Conservation (phyloP, 164 flowering plant genomes). For the Platanus orientalis region DNA sequence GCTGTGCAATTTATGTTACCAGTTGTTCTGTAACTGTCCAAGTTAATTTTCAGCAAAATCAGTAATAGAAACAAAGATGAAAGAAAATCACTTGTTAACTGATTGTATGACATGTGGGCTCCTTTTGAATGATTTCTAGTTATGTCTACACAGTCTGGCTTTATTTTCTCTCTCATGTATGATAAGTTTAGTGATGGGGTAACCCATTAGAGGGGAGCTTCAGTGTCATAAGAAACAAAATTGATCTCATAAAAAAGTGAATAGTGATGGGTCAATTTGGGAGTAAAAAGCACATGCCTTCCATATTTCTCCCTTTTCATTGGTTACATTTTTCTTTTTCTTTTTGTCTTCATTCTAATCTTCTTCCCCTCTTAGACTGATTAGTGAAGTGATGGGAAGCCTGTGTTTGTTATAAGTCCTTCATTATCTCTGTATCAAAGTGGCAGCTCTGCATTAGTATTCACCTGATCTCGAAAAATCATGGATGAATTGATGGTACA, state of each 20-base stretch:
- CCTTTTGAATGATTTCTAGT: conserved; percentile 1
- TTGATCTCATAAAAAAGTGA: conserved; percentile 6
- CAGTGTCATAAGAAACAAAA: conserved; percentile 12
- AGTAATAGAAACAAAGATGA: neutral
- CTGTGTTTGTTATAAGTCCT: conserved; percentile 20
- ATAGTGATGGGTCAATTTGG: neutral
- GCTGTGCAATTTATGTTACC: too few species aligned
- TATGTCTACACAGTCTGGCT: conserved; percentile 1
- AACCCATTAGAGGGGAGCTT: conserved; percentile 2
- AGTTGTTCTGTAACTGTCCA: too few species aligned
- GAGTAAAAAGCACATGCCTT: conserved; percentile 12
- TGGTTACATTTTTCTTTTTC: conserved; percentile 11
- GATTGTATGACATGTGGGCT: too few species aligned
- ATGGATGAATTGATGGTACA: conserved; percentile 26
- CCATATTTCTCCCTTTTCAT: conserved; percentile 11
- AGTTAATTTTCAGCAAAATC: neutral
- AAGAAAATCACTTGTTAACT: too few species aligned
- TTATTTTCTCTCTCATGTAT: neutral
- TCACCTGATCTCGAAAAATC: conserved; percentile 6
- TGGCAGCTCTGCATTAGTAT: conserved; percentile 17
- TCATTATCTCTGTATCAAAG: conserved; percentile 7
- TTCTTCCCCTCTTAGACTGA: conserved; percentile 17
- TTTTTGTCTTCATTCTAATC: conserved; percentile 32
- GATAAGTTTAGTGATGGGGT: conserved; percentile 11
- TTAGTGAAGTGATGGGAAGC: conserved; percentile 15